These are phyloP conservation scores for Cystofilobasidium capitatum DNA, from an alignment of 768 basidiomycete species.

Conservation along the genomic window DNA sequence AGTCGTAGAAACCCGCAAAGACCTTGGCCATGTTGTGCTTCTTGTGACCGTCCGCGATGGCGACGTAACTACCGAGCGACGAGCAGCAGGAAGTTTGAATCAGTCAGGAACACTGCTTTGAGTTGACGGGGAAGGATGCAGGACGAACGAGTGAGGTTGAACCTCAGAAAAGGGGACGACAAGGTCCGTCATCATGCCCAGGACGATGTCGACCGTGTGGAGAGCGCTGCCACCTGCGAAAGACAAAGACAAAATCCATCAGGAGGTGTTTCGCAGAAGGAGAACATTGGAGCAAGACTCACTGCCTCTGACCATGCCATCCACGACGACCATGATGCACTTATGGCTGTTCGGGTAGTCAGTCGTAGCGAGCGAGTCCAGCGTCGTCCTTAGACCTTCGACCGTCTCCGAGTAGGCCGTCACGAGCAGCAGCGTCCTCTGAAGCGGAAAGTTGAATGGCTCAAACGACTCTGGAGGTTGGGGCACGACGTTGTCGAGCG, in stretches of 20 bases:
- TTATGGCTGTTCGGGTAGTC: slow-evolving; percentile 99
- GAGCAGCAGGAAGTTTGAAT: no score
- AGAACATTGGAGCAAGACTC: no score
- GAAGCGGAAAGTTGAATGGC: slow-evolving; percentile 91
- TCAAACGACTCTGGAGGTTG: slow-evolving; percentile 86
- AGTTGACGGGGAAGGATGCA: no score
- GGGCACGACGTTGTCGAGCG: slow-evolving; percentile 72
- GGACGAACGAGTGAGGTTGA: slow-evolving; percentile 80
- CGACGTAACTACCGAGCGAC: no score
- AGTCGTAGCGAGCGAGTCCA: slow-evolving; percentile 96
- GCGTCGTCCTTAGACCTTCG: slow-evolving; percentile 88
- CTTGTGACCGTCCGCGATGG: slow-evolving; percentile 99
- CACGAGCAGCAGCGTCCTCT: slow-evolving; percentile 87
- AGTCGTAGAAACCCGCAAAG: slow-evolving; percentile 92
- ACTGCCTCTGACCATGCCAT: slow-evolving; percentile 84
- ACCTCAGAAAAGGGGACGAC: slow-evolving; percentile 70
- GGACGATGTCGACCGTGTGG: slow-evolving; percentile 85
- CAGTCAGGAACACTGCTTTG: no score
- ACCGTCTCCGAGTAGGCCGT: slow-evolving; percentile 97
- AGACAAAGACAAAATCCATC: no score
- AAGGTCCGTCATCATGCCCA: slow-evolving; percentile 96
- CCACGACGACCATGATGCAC: slow-evolving; percentile 85
- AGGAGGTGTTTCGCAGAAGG: no score
- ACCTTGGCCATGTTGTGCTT: slow-evolving; percentile 99
- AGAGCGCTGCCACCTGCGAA: slow-evolving; percentile 59